Conservation (phyloP, 2,329 filamentous ascomycete species). For the Rhynchosporium graminicola region DNA sequence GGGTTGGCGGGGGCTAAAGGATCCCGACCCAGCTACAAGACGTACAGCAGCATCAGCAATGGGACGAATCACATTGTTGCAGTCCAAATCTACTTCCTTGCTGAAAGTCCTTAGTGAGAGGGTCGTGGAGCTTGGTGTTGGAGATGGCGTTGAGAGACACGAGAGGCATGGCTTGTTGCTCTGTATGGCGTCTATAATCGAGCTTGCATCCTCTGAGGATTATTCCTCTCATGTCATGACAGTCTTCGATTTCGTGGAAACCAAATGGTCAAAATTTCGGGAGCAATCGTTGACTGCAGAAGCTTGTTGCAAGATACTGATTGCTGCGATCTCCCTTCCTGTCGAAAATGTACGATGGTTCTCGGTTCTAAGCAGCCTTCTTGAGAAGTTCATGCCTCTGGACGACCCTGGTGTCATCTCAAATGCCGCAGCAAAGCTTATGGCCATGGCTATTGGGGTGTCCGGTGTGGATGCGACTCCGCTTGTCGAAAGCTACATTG, state of each 20-base stretch:
- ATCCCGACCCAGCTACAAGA: constrained; percentile 73
- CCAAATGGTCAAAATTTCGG: background rate
- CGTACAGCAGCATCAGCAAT: constrained; percentile 71
- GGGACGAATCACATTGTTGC: constrained; percentile 44
- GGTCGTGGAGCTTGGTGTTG: constrained; percentile 29
- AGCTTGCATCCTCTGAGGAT: constrained; percentile 4
- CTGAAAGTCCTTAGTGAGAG: constrained; percentile 20
- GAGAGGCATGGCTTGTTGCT: constrained; percentile 69
- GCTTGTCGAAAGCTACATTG: background rate
- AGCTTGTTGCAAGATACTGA: constrained; percentile 4
- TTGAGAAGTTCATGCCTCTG: constrained; percentile 49
- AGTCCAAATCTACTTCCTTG: no score
- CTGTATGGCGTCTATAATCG: constrained; percentile 58
- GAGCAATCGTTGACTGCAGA: constrained; percentile 12
- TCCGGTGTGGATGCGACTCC: background rate
- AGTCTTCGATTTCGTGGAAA: background rate
- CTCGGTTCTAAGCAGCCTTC: background rate
- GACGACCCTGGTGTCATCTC: constrained; percentile 54
- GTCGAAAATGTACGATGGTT: background rate
- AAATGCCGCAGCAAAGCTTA: constrained; percentile 51
- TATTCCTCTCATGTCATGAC: background rate
- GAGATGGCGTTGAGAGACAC: constrained; percentile 70
- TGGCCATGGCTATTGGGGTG: background rate
- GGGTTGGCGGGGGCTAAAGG: constrained; percentile 85
- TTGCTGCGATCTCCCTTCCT: background rate